Evolutionary conservation across 1,284 basidiomycete genomes (phyloP).

Genomic region (Ganoderma leucocontextum): DNA sequence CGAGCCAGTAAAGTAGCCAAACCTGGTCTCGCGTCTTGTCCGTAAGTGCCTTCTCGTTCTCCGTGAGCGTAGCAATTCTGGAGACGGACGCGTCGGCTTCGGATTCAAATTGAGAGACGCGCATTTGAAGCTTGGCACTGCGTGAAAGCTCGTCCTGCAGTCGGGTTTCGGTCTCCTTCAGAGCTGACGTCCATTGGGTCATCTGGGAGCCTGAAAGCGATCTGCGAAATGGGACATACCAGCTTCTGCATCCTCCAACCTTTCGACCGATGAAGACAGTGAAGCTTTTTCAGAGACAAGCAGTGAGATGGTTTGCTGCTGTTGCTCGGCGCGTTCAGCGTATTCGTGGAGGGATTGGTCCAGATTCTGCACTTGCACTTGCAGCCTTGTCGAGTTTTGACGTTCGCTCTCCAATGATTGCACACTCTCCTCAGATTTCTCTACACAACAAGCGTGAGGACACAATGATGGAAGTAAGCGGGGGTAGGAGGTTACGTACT

Average conservation of each 20-base stretch:
- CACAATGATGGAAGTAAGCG: background rate
- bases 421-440: slow-evolving; percentile 26
- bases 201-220: too few species aligned
- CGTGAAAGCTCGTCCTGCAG: slow-evolving; percentile 55
- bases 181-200: slow-evolving; percentile 46
- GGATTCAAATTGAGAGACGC: slow-evolving; percentile 52
- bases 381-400: slow-evolving; percentile 29
- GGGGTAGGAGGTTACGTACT: slow-evolving; percentile 12
- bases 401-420: slow-evolving; percentile 34
- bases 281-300: slow-evolving; percentile 50
- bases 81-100: slow-evolving; percentile 43
- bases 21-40: slow-evolving; percentile 74
- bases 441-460: slow-evolving; percentile 23
- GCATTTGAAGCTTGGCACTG: slow-evolving; percentile 49
- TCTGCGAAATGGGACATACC: slow-evolving; percentile 31
- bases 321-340: slow-evolving; percentile 39
- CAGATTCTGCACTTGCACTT: slow-evolving; percentile 36
- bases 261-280: slow-evolving; percentile 43
- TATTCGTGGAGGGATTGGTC: slow-evolving; percentile 36
- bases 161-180: slow-evolving; percentile 52
- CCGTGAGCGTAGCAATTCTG: slow-evolving; percentile 51
- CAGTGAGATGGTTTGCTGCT: slow-evolving; percentile 48
- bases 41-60: slow-evolving; percentile 60
- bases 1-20: slow-evolving; percentile 25
- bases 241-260: slow-evolving; percentile 44